Conservation (phyloP, 2,329 filamentous ascomycete species). For the Herpotrichia juniperi region DNA sequence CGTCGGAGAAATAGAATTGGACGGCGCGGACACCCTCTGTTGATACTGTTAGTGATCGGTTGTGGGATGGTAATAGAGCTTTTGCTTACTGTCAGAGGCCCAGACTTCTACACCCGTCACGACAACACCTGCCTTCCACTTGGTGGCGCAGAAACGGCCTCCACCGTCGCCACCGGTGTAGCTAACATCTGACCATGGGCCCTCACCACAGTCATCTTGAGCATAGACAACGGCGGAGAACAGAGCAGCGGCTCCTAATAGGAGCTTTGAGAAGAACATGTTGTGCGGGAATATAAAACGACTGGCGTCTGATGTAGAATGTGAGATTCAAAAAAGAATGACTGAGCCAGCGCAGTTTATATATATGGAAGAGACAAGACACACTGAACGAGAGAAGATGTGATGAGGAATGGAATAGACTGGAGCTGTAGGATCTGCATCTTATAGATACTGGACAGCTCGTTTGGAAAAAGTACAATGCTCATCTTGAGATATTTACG, state of each 20-base stretch:
- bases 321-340: neutral
- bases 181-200: slow-evolving; percentile 13
- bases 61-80: neutral
- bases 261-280: slow-evolving; percentile 10
- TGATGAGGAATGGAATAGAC: slow-evolving; percentile 5
- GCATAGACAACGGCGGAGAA: slow-evolving; percentile 5
- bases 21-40: slow-evolving; percentile 16
- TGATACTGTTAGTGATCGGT: too few species aligned
- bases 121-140: slow-evolving; percentile 17
- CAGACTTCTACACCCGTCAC: slow-evolving; percentile 21
- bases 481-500: neutral
- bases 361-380: neutral
- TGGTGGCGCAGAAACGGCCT: slow-evolving; percentile 13
- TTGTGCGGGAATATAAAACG: slow-evolving; percentile 1
- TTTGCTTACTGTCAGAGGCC: neutral
- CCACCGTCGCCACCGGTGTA: slow-evolving; percentile 11
- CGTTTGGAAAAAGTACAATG: neutral
- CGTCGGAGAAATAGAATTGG: slow-evolving; percentile 26
- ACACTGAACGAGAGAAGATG: slow-evolving; percentile 1
- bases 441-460: neutral
- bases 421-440: neutral
- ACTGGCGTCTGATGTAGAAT: neutral
- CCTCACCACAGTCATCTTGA: slow-evolving; percentile 7
- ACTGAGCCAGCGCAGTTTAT: neutral
- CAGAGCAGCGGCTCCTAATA: slow-evolving; percentile 7